These are phyloP conservation scores for Sugiyamaella floridensis DNA, from an alignment of 805 yeast species.

Conservation along the genomic window DNA sequence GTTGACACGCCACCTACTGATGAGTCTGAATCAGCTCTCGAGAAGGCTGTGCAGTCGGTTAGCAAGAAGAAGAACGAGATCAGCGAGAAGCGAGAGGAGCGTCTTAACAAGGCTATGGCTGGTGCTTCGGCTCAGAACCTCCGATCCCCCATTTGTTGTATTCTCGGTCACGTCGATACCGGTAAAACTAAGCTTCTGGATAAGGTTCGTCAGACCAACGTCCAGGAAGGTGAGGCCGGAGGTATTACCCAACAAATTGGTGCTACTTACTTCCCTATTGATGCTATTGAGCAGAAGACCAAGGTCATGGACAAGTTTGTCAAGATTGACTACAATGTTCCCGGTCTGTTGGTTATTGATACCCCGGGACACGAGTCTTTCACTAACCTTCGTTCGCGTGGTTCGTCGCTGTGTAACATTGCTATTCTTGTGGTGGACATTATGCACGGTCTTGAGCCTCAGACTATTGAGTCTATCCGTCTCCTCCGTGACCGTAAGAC, in stretches of 20 bases:
- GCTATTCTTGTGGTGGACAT: slow-evolving; percentile 97
- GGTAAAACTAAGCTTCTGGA: slow-evolving; percentile 97
- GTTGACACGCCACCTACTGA: slow-evolving; percentile 23
- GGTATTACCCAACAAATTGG: slow-evolving; percentile 99
- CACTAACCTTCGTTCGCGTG: slow-evolving; percentile 95
- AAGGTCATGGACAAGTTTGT: slow-evolving; percentile 83
- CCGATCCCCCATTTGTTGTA: slow-evolving; percentile 99
- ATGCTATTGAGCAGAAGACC: slow-evolving; percentile 85
- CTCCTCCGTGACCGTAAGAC: slow-evolving; percentile 94
- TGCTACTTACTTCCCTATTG: slow-evolving; percentile 98
- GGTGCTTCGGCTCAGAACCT: slow-evolving; percentile 45
- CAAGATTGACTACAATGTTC: slow-evolving; percentile 78
- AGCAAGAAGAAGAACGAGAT: slow-evolving; percentile 36
- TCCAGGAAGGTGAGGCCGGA: slow-evolving; percentile 99
- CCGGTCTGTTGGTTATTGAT: slow-evolving; percentile 93
- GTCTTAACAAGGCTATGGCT: slow-evolving; percentile 32
- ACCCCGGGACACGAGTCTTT: slow-evolving; percentile 99
- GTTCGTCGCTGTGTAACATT: slow-evolving; percentile 97
- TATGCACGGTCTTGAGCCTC: slow-evolving; percentile 98
- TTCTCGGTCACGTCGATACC: slow-evolving; percentile 98
- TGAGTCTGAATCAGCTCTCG: slow-evolving; percentile 26
- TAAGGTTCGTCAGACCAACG: slow-evolving; percentile 96
- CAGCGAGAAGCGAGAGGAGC: slow-evolving; percentile 35
- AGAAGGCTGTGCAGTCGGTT: slow-evolving; percentile 23
- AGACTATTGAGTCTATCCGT: slow-evolving; percentile 89